Conservation (phyloP, 2,329 filamentous ascomycete species). For the Orbilia blumenaviensis region DNA sequence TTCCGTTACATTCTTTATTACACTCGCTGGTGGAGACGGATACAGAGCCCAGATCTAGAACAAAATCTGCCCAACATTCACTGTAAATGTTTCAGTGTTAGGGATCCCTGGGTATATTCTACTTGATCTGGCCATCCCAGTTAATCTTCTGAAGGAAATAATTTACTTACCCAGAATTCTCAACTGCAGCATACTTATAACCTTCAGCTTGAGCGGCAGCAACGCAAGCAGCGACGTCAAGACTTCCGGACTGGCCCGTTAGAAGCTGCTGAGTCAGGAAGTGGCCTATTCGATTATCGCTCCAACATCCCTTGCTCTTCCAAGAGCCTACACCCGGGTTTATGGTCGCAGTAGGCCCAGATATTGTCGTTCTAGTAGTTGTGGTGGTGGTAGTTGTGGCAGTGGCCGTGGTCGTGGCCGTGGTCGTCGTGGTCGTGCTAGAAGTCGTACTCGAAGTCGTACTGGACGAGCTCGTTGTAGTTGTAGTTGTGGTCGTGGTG, state of each 20-base stretch:
- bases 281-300: not conserved
- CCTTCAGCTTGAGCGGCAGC: conserved; percentile 16
- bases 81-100: not conserved
- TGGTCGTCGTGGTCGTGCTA: not conserved
- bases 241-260: not conserved
- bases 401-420: not conserved
- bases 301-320: conserved; percentile 15
- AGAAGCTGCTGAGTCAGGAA: conserved; percentile 22
- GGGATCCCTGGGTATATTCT: not conserved
- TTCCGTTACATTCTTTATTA: conserved; percentile 14
- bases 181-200: conserved; percentile 20
- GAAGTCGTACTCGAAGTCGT: not conserved
- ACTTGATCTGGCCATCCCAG: too few species aligned
- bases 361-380: not conserved
- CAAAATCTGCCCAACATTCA: conserved; percentile 30
- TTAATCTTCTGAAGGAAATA: not conserved
- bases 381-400: not conserved
- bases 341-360: conserved; percentile 10
- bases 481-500: not conserved
- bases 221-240: conserved; percentile 23
- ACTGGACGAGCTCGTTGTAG: not conserved
- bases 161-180: conserved; percentile 18
- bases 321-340: conserved; percentile 13
- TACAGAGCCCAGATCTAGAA: conserved; percentile 5
- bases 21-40: not conserved